Evolutionary conservation across 257 asterid species (phyloP).

Genomic region (Solanum clarkiae): DNA sequence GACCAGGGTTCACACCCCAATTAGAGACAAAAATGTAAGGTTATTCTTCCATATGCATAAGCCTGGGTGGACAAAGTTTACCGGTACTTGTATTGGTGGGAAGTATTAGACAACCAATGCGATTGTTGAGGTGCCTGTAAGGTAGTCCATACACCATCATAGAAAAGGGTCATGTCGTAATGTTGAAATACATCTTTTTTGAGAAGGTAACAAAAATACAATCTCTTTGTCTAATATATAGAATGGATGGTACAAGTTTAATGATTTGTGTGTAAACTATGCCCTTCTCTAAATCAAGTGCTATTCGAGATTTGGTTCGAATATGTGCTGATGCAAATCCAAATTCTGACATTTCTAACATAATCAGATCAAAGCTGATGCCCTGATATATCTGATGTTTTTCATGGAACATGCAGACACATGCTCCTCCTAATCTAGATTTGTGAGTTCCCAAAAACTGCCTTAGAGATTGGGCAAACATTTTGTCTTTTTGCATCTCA

Average conservation of each 20-base stretch:
- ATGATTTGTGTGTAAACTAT: background rate
- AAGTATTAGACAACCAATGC: background rate
- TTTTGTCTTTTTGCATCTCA: background rate
- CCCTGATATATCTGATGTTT: background rate
- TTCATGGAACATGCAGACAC: background rate
- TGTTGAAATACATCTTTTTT: background rate
- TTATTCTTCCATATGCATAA: background rate
- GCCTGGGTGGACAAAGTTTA: background rate
- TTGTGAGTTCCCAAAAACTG: background rate
- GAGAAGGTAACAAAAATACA: background rate
- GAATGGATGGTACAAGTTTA: background rate
- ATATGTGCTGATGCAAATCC: background rate
- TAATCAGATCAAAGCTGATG: background rate
- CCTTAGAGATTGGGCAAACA: background rate
- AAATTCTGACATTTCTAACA: background rate
- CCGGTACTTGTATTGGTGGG: background rate
- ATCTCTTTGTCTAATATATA: background rate
- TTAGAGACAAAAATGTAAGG: background rate
- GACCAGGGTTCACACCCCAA: background rate
- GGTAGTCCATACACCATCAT: background rate
- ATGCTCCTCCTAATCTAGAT: background rate
- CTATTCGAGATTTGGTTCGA: background rate
- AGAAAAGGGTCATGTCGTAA: background rate
- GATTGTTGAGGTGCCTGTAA: background rate
- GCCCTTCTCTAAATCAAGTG: background rate